Conservation (phyloP, 148 eudicot genomes). For the Pouteria glomerata region DNA sequence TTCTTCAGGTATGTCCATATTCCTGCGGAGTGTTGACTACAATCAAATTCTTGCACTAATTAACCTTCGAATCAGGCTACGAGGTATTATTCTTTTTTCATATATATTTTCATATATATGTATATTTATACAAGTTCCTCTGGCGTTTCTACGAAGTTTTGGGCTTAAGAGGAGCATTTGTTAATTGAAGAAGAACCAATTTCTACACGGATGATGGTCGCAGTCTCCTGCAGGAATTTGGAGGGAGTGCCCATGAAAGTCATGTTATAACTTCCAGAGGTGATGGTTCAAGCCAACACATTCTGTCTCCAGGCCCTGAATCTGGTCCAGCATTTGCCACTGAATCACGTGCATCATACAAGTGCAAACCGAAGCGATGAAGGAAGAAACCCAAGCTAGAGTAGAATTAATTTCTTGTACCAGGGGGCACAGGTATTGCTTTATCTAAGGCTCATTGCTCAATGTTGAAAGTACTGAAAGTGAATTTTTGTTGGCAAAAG, state of each 20-base stretch:
- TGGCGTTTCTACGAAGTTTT: slow-evolving; percentile 45
- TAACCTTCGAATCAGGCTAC: background rate
- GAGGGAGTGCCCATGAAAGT: slow-evolving; percentile 15
- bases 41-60: background rate
- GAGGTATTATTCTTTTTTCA: slow-evolving; percentile 2
- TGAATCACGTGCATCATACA: slow-evolving; percentile 25
- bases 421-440: slow-evolving; percentile 31
- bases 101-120: no score
- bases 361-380: slow-evolving; percentile 22
- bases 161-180: slow-evolving; percentile 29
- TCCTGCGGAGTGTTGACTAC: background rate
- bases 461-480: slow-evolving; percentile 44
- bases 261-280: slow-evolving; percentile 21
- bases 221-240: slow-evolving; percentile 19
- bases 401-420: slow-evolving; percentile 19
- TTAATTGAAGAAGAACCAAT: slow-evolving; percentile 46
- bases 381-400: slow-evolving; percentile 27
- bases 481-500: no score
- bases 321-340: slow-evolving; percentile 19
- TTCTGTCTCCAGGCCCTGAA: slow-evolving; percentile 33
- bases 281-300: slow-evolving; percentile 22
- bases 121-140: slow-evolving; percentile 45
- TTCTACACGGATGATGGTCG: slow-evolving; percentile 36
- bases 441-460: slow-evolving; percentile 40
- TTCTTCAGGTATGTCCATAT: slow-evolving; percentile 44